Conservation (phyloP, 352 stramenopile genomes). For the Phytophthora sojae region DNA sequence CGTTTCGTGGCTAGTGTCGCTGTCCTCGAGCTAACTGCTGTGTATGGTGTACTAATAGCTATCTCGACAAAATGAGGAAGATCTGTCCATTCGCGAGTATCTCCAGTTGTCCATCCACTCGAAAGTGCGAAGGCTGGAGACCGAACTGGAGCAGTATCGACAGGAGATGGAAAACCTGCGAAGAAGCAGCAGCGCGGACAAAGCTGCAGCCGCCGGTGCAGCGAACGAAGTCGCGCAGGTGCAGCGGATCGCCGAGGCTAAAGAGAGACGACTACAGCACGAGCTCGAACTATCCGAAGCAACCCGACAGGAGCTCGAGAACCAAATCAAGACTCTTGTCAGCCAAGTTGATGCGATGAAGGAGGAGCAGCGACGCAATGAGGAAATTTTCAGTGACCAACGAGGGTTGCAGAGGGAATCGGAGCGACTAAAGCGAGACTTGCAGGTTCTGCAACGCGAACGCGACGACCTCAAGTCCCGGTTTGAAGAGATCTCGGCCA, state of each 20-base stretch:
- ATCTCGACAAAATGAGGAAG: conserved; percentile 54
- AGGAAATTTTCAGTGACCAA: conserved; percentile 37
- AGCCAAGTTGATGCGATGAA: conserved; percentile 55
- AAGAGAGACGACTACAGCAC: conserved; percentile 48
- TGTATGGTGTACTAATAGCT: conserved; percentile 29
- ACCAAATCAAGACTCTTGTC: conserved; percentile 55
- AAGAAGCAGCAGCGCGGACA: conserved; percentile 36
- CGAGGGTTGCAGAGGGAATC: conserved; percentile 43
- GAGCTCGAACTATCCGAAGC: conserved; percentile 63
- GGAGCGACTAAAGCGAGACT: conserved; percentile 43
- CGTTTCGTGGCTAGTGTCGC: background rate
- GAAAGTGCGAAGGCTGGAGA: conserved; percentile 49
- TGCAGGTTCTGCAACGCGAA: conserved; percentile 29
- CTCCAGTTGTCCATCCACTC: conserved; percentile 66
- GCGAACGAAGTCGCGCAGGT: conserved; percentile 47
- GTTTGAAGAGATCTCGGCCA: conserved; percentile 24
- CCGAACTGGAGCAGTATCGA: conserved; percentile 44
- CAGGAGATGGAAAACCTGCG: conserved; percentile 48
- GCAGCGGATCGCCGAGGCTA: conserved; percentile 38
- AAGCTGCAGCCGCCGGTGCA: conserved; percentile 36
- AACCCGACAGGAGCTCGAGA: conserved; percentile 60
- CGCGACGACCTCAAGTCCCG: conserved; percentile 33
- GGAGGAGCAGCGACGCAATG: conserved; percentile 45
- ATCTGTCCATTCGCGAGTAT: conserved; percentile 68
- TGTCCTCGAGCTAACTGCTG: background rate